phyloP scores from a whole-genome alignment of 306 rosid genomes.

The Canavalia gladiata region DNA sequence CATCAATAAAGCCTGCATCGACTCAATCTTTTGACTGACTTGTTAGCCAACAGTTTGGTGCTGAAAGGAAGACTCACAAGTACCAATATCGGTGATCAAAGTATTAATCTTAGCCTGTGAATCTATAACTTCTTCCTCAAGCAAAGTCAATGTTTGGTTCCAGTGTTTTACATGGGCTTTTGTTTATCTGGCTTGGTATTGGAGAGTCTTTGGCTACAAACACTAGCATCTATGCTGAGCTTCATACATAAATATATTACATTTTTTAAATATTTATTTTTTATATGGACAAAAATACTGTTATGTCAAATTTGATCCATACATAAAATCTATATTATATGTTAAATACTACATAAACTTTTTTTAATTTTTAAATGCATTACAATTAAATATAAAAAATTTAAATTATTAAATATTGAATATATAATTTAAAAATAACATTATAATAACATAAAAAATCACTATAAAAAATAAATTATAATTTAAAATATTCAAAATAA shows the following conservation, averaged over 20 bases:
- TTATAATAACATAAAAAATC: too few species aligned
- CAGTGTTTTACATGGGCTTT: conserved; percentile 51
- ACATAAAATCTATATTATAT: too few species aligned
- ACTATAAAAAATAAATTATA: too few species aligned
- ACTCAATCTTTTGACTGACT: conserved; percentile 69
- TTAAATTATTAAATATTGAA: too few species aligned
- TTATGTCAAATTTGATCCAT: too few species aligned
- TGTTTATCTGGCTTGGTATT: conserved; percentile 45
- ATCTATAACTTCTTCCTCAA: conserved; percentile 71
- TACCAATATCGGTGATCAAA: conserved; percentile 58
- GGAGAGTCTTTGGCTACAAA: conserved; percentile 48
- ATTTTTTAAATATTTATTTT: too few species aligned
- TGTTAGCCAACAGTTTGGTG: conserved; percentile 59
- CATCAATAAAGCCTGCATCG: conserved; percentile 69
- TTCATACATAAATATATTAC: conserved; percentile 8
- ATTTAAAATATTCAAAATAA: too few species aligned
- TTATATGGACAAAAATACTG: too few species aligned
- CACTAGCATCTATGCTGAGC: conserved; percentile 59
- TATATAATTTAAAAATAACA: too few species aligned
- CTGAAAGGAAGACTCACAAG: conserved; percentile 59
- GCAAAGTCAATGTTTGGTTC: conserved; percentile 71
- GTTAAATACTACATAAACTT: too few species aligned
- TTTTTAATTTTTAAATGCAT: too few species aligned
- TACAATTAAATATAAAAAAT: too few species aligned
- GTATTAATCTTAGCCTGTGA: conserved; percentile 70